Base-by-base conservation (phyloP, 805 yeast species). In the Kuraishia piskuri region DNA sequence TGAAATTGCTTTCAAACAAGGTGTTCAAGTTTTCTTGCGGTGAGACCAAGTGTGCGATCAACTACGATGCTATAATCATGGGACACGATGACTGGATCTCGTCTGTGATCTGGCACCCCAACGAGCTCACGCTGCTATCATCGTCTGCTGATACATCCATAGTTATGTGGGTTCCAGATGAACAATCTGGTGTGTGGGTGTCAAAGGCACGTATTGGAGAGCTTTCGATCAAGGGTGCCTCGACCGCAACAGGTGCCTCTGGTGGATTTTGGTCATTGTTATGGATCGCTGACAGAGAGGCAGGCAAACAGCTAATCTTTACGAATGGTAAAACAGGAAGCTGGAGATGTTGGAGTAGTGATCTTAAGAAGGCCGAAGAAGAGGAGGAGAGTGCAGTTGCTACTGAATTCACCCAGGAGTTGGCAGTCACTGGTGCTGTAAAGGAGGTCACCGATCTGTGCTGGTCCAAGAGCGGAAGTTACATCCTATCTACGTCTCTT, bases 51-150 rank as follows among this genome's bases (percentile, higher is more conserved):
- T 80, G 79, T 54, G 80, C 86, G 3, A 76, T 90, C 51, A 82
- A 81, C 58, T 90, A 91, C 63, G 99, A 95, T 63, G 97, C 99
- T 0, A 78, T 94, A 55, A 82, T 94, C 23, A 85, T 94, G 86
- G 99, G 99, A 7, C 99, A 94, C 68, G 99, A 94, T 65, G 99
- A 94, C 67, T 94, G 99, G 99, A 84, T 95, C 23, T 82, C 92
- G 2, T 82, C 89, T 9, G 72, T 94, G 49, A 73, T 77, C 53
- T 94, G 99, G 98, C 88, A 86, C 63, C 84, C 88, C 2, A 65
- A 71, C 6, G 75, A 79, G 52, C 62, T 81, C 36, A 80, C 79
- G 57, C 72, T 94, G 31, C 68, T 94, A 45, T 89, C 97, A 0
- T 83, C 96, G 0, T 88, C 96, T 48, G 92, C 97, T 0, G 99